Conservation (phyloP, 1,284 basidiomycete genomes). For the Pseudozyma flocculosa region DNA sequence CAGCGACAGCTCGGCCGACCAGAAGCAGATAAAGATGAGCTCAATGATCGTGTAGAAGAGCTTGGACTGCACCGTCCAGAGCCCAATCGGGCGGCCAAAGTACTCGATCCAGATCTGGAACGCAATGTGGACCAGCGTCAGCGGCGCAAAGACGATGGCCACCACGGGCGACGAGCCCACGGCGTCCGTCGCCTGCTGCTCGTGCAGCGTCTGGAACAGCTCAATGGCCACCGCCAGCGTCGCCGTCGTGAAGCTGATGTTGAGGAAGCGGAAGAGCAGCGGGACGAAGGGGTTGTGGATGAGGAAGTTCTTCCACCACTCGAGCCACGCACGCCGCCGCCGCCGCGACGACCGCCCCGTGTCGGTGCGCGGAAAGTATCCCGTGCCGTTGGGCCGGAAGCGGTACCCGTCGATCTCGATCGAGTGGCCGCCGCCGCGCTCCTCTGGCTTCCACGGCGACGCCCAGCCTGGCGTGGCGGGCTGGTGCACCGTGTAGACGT, state of each 20-base stretch:
- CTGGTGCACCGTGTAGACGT: constrained; percentile 46
- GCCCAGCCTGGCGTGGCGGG: constrained; percentile 52
- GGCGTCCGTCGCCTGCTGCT: constrained; percentile 66
- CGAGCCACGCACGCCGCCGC: constrained; percentile 17
- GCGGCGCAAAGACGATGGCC: constrained; percentile 80
- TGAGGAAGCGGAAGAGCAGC: constrained; percentile 79
- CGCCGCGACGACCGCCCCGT: constrained; percentile 24
- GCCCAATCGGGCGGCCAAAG: constrained; percentile 81
- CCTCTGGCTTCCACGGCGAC: constrained; percentile 49
- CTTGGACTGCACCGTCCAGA: constrained; percentile 67
- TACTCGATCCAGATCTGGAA: constrained; percentile 66
- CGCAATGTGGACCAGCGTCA: constrained; percentile 81
- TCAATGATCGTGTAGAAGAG: constrained; percentile 52
- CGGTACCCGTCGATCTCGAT: constrained; percentile 19
- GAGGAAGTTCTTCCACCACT: constrained; percentile 46
- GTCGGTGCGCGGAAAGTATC: constrained; percentile 43
- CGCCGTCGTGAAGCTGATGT: constrained; percentile 76
- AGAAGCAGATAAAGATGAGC: constrained; percentile 84
- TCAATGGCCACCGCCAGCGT: constrained; percentile 77
- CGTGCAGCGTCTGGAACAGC: constrained; percentile 68
- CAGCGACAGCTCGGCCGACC: constrained; percentile 84
- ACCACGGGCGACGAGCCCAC: constrained; percentile 79
- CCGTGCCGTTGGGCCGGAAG: constrained; percentile 16
- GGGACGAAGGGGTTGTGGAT: constrained; percentile 57
- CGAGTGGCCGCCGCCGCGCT: constrained; percentile 21